phyloP scores from a whole-genome alignment of 768 basidiomycete genomes.

The Tephrocybe sp. region DNA sequence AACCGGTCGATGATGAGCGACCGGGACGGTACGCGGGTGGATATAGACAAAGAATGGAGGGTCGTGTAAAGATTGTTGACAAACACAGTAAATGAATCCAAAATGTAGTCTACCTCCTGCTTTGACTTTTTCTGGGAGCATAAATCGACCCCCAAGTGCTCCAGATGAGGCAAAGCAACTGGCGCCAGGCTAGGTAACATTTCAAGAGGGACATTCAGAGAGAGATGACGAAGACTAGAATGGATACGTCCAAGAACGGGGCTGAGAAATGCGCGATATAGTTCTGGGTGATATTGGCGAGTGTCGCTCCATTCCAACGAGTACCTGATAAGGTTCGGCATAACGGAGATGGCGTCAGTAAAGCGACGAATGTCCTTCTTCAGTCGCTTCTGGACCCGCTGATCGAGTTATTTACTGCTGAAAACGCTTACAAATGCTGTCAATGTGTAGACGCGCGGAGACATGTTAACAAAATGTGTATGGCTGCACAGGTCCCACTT shows the following conservation, averaged over 20 bases:
- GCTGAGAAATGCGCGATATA: constrained; percentile 35
- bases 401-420: constrained; percentile 28
- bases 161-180: constrained; percentile 32
- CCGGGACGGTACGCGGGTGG: constrained; percentile 33
- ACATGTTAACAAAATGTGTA: constrained; percentile 98
- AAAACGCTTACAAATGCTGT: neutral
- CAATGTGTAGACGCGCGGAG: constrained; percentile 71
- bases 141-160: constrained; percentile 33
- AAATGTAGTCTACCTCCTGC: constrained; percentile 29
- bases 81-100: constrained; percentile 44
- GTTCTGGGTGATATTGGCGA: constrained; percentile 30
- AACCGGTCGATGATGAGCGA: constrained; percentile 39
- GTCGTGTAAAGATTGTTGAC: constrained; percentile 38
- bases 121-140: constrained; percentile 27
- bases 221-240: constrained; percentile 29
- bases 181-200: constrained; percentile 31
- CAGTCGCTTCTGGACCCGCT: constrained; percentile 32
- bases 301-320: constrained; percentile 38
- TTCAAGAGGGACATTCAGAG: constrained; percentile 37
- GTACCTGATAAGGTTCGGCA: constrained; percentile 35
- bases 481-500: constrained; percentile 85
- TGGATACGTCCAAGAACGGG: constrained; percentile 33
- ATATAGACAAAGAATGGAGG: constrained; percentile 35
- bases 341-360: constrained; percentile 27
- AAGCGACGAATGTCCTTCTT: constrained; percentile 34